phyloP scores from a whole-genome alignment of 1,284 basidiomycete genomes.

The Cryptococcus sp. region DNA sequence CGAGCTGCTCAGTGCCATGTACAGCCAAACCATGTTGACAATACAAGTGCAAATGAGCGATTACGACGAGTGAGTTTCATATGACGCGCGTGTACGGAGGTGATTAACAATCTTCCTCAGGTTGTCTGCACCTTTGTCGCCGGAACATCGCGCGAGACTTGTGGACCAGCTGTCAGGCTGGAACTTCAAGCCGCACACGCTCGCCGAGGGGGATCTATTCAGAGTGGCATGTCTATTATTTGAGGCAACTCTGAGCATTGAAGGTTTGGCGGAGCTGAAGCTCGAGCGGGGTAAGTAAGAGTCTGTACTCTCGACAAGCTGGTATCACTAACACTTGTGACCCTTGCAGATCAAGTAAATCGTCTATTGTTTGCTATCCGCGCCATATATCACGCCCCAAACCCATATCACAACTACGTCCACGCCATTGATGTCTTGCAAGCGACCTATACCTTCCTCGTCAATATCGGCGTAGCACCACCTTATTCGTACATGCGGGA shows the following conservation, averaged over 20 bases:
- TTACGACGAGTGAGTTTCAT: conserved; percentile 46
- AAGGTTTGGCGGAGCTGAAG: conserved; percentile 70
- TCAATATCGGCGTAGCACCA: conserved; percentile 74
- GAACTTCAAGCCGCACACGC: conserved; percentile 82
- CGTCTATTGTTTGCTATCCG: conserved; percentile 77
- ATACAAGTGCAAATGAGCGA: conserved; percentile 61
- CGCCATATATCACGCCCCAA: conserved; percentile 80
- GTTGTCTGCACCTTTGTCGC: conserved; percentile 44
- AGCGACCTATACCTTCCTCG: conserved; percentile 81
- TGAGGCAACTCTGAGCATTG: conserved; percentile 57
- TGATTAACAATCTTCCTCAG: conserved; percentile 19
- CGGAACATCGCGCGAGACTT: conserved; percentile 52
- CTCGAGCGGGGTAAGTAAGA: conserved; percentile 65
- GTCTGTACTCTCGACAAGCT: conserved; percentile 1
- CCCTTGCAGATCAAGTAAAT: conserved; percentile 62
- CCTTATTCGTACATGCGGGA: conserved; percentile 57
- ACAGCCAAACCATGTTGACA: conserved; percentile 69
- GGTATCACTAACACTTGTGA: conserved; percentile 7
- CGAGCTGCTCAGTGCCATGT: conserved; percentile 78
- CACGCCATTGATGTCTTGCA: conserved; percentile 94
- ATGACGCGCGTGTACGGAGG: neutral
- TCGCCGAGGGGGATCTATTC: conserved; percentile 76
- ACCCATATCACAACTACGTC: conserved; percentile 94
- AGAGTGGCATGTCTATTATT: conserved; percentile 76
- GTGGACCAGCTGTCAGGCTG: conserved; percentile 71